phyloP scores from a whole-genome alignment of 257 asterid genomes.

The Nicotiana obtusifolia region DNA sequence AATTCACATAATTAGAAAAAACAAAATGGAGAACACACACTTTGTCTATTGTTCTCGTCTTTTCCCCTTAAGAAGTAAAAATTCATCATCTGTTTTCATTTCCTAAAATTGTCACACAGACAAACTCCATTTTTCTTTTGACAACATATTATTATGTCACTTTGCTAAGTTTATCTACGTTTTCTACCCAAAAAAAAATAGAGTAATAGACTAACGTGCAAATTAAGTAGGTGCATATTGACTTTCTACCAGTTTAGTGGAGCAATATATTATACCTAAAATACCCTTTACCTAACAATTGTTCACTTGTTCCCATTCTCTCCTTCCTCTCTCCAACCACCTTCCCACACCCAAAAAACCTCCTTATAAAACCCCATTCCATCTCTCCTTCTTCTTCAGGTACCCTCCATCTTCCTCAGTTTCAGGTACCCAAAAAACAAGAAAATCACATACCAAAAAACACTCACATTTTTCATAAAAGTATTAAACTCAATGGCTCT shows the following conservation, averaged over 20 bases:
- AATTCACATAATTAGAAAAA: neutral
- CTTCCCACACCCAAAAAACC: constrained; percentile 14
- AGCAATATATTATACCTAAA: neutral
- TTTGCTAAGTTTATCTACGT: too few relatives aligned
- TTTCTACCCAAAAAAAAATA: too few relatives aligned
- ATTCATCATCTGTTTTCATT: neutral
- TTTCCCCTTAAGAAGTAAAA: too few relatives aligned
- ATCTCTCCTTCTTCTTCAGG: neutral
- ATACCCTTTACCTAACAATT: constrained; percentile 4
- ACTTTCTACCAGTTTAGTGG: neutral
- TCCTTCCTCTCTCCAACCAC: constrained; percentile 7
- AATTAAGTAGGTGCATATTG: constrained; percentile 2
- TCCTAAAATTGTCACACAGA: neutral
- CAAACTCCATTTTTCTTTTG: neutral
- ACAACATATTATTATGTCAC: too few relatives aligned
- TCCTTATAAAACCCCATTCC: constrained; percentile 24
- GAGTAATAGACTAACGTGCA: neutral
- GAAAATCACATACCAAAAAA: neutral
- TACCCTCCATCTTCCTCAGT: neutral
- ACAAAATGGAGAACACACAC: too few relatives aligned
- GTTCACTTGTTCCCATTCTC: neutral
- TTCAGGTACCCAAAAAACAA: constrained; percentile 2
- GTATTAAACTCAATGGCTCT: constrained; percentile 30
- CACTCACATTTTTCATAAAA: neutral
- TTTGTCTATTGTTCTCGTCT: too few relatives aligned